phyloP scores from a whole-genome alignment of 176 grass and related monocot genomes.

The Coix lacrymajobi region DNA sequence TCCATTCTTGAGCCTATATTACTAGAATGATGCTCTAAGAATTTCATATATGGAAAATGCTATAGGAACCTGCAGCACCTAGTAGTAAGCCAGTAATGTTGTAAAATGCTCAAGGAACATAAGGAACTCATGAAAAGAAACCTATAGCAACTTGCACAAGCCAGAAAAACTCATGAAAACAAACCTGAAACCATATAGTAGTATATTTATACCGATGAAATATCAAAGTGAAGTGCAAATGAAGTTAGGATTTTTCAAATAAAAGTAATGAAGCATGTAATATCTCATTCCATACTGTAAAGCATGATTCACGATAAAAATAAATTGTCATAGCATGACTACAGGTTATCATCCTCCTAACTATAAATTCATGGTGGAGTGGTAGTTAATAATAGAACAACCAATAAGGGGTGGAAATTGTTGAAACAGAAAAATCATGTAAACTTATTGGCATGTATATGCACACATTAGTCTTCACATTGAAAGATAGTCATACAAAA shows the following conservation, averaged over 20 bases:
- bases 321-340: not conserved
- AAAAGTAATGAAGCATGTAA: not conserved
- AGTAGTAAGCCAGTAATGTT: not conserved
- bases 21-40: not conserved
- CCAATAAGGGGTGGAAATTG: not conserved
- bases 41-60: not conserved
- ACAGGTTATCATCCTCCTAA: not conserved
- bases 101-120: not conserved
- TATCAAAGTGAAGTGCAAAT: not conserved
- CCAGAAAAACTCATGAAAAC: too few species aligned
- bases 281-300: not conserved
- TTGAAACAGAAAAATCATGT: not conserved
- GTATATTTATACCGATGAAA: not conserved
- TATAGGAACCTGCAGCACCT: too few species aligned
- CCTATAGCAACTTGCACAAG: too few species aligned
- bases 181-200: not conserved
- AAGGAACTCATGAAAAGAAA: not conserved
- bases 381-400: not conserved
- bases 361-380: not conserved
- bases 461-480: not conserved
- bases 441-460: not conserved
- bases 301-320: not conserved
- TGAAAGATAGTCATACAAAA: constrained; percentile 11
- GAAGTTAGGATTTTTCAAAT: not conserved
- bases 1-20: not conserved